Base-by-base conservation (phyloP, 495 filamentous ascomycete species). In the Staphylotrichum tortipilum region DNA sequence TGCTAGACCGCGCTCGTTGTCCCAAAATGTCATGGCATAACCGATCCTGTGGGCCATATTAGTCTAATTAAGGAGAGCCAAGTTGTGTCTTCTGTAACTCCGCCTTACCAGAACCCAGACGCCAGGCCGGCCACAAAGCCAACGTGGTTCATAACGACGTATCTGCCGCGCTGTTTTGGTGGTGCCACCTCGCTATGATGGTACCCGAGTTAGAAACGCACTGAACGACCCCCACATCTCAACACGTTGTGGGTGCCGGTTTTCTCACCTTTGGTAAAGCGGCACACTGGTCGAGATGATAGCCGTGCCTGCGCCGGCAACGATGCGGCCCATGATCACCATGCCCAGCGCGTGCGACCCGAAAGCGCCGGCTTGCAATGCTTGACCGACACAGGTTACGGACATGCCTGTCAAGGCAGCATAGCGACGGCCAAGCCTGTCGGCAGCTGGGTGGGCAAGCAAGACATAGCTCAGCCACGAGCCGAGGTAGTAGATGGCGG, bases 81-180 rank as follows among this genome's bases (percentile, higher is more conserved):
- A n/a, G n/a, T n/a, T n/a, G n/a, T n/a, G n/a, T n/a, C n/a, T n/a
- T n/a, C n/a, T n/a, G n/a, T n/a, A n/a, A n/a, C n/a, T 26, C 23
- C 7, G 31, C 37, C 67, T 39, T 61, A 78, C 76, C 77, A 80
- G 47, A 80, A 78, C 0, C 76, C 77, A 3, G 49, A 41, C 0
- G 74, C 74, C 2, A 80, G 49, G 28, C 77, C 76, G 10, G 67
- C 65, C 29, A 79, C 71, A 41, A 80, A 70, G 5, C 78, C 77
- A 52, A 79, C 68, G 42, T 81, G 78, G 52, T 79, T 79, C 55
- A 79, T 63, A 19, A 79, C 74, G 2, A 81, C 77, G 45, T 73
- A 73, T 47, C 68, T 70, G 0, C 78, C 78, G 6, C 78, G 68
- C 36, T 74, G 64, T 14, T 62, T 67, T 2, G 77, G 72, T 2